A percentile compares a stretch with the other conserved stretches of the same genome.
phyloP scores from a whole-genome alignment of 1,284 basidiomycete genomes.

The Ustilago bromivora region DNA sequence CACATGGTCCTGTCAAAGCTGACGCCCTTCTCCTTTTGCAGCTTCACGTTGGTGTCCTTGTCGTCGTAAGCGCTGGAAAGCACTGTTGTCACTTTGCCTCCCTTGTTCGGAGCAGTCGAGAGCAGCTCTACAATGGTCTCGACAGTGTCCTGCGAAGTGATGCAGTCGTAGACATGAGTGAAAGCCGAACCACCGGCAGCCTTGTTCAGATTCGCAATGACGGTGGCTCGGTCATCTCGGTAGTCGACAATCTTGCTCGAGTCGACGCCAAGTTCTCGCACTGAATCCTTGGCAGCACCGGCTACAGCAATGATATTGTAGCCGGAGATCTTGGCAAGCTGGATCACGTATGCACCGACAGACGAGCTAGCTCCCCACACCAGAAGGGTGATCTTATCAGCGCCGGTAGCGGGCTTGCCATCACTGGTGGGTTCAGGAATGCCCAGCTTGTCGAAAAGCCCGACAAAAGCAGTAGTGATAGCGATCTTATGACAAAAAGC shows the following conservation, averaged over 20 bases:
- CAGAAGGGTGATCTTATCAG: slow-evolving; percentile 50
- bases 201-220: slow-evolving; percentile 46
- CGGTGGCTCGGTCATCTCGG: slow-evolving; percentile 36
- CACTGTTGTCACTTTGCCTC: slow-evolving; percentile 23
- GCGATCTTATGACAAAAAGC: slow-evolving; percentile 94
- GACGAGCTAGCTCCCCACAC: slow-evolving; percentile 69
- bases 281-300: slow-evolving; percentile 26
- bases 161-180: slow-evolving; percentile 60
- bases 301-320: slow-evolving; percentile 67
- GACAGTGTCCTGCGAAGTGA: slow-evolving; percentile 45
- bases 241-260: slow-evolving; percentile 44
- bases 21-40: slow-evolving; percentile 18
- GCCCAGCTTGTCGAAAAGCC: slow-evolving; percentile 61
- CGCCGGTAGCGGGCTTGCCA: slow-evolving; percentile 22
- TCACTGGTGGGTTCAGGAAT: slow-evolving; percentile 35
- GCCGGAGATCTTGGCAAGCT: slow-evolving; percentile 67
- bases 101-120: slow-evolving; percentile 21
- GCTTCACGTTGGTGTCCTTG: slow-evolving; percentile 13
- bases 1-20: slow-evolving; percentile 16
- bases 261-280: slow-evolving; percentile 17
- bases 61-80: slow-evolving; percentile 17
- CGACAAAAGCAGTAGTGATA: slow-evolving; percentile 69
- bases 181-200: slow-evolving; percentile 29
- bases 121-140: slow-evolving; percentile 52
- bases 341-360: slow-evolving; percentile 68